These are phyloP conservation scores for Gossypium mustelinum DNA, from an alignment of 345 rosid species.

Conservation along the genomic window DNA sequence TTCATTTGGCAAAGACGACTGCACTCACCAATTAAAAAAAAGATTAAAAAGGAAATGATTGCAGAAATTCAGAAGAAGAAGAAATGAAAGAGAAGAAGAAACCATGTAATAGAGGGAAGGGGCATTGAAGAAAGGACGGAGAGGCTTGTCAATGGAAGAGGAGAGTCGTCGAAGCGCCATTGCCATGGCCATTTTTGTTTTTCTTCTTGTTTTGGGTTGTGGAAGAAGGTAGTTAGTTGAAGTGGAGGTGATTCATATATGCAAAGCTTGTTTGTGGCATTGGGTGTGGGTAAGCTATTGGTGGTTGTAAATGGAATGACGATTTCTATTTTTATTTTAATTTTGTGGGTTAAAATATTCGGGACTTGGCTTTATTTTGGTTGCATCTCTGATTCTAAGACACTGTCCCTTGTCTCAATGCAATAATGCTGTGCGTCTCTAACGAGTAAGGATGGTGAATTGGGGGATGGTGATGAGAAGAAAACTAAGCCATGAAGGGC, in stretches of 20 bases:
- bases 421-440: neutral
- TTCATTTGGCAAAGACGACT: constrained; percentile 92
- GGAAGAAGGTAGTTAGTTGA: neutral
- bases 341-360: neutral
- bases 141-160: constrained; percentile 68
- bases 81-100: neutral
- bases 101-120: constrained; percentile 67
- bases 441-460: too few relatives aligned
- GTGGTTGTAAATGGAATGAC: constrained; percentile 32
- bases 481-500: constrained; percentile 11
- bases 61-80: neutral
- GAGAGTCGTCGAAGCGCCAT: constrained; percentile 95
- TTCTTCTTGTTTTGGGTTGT: neutral
- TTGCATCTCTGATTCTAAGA: neutral
- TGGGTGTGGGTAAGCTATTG: constrained; percentile 37
- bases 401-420: neutral
- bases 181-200: constrained; percentile 45
- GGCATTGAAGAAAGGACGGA: constrained; percentile 71
- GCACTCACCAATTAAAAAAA: constrained; percentile 12
- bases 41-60: constrained; percentile 1
- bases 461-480: neutral
- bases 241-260: neutral
- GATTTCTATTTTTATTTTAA: neutral
- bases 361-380: neutral
- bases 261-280: constrained; percentile 11